Evolutionary conservation across 2,329 filamentous ascomycete species (phyloP).

Genomic region (Penicillium sp.): DNA sequence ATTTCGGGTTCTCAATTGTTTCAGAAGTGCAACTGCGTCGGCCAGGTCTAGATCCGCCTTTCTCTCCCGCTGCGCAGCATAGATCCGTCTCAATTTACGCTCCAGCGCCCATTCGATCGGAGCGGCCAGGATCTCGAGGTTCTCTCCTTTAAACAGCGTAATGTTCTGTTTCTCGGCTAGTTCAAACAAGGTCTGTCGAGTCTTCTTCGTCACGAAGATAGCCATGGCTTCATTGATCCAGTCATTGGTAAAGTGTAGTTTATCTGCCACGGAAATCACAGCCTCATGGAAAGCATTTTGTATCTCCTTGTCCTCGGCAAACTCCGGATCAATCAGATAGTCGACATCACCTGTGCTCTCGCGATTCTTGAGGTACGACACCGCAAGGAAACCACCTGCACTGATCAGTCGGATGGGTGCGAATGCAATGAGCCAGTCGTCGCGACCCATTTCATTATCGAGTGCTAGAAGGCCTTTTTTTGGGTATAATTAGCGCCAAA

Average conservation of each 20-base stretch:
- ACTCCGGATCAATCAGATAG: constrained; percentile 36
- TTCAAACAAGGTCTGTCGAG: constrained; percentile 28
- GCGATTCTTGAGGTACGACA: constrained; percentile 32
- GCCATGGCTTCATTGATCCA: constrained; percentile 38
- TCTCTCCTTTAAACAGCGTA: constrained; percentile 29
- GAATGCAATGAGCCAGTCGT: constrained; percentile 33
- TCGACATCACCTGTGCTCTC: constrained; percentile 35
- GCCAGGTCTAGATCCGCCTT: constrained; percentile 31
- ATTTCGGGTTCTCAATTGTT: constrained; percentile 24
- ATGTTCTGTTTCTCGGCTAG: constrained; percentile 35
- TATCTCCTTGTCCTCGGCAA: constrained; percentile 34
- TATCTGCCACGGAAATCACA: constrained; percentile 24
- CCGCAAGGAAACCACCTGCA: constrained; percentile 34
- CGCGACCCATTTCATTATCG: constrained; percentile 32
- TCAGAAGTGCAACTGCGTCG: constrained; percentile 34
- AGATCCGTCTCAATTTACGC: constrained; percentile 36
- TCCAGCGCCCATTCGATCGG: constrained; percentile 40
- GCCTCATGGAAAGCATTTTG: constrained; percentile 28
- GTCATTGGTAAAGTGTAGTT: constrained; percentile 24
- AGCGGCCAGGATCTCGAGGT: constrained; percentile 32
- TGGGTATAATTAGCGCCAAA: too few relatives aligned
- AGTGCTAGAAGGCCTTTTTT: constrained; percentile 32
- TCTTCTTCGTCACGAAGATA: constrained; percentile 29
- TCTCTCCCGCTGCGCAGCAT: constrained; percentile 20
- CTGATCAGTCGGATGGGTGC: constrained; percentile 35